Conservation (phyloP, 2,329 filamentous ascomycete genomes). For the Penicillium sp. region DNA sequence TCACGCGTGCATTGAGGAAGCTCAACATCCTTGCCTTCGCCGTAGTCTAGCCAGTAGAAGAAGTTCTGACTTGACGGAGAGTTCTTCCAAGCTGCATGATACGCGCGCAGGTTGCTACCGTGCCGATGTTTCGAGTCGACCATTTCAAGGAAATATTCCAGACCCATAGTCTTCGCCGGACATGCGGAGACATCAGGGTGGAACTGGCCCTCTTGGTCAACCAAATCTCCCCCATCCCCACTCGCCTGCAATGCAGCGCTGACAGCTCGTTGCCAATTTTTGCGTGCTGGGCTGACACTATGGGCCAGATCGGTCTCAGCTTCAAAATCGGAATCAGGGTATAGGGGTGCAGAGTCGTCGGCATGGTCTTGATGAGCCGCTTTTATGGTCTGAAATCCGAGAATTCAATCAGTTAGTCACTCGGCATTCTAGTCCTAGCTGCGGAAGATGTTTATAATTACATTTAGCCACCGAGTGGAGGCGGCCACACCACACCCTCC, state of each 20-base stretch:
- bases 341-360: neutral
- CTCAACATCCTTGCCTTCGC: constrained; percentile 72
- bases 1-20: constrained; percentile 73
- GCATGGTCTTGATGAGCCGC: neutral
- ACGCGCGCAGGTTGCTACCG: constrained; percentile 77
- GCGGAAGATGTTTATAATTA: constrained; percentile 36
- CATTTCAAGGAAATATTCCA: constrained; percentile 86
- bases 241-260: constrained; percentile 73
- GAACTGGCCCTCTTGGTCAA: neutral
- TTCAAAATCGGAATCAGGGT: neutral
- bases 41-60: constrained; percentile 90
- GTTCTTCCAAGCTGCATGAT: constrained; percentile 83
- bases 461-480: constrained; percentile 72
- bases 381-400: neutral
- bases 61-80: constrained; percentile 80
- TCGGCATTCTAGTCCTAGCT: neutral
- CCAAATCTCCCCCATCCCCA: constrained; percentile 58
- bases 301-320: constrained; percentile 52
- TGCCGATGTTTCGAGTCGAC: constrained; percentile 86
- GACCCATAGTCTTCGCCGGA: constrained; percentile 76
- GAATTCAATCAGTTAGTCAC: neutral
- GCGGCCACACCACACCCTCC: constrained; percentile 69
- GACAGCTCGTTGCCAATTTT: constrained; percentile 76
- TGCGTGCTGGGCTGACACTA: constrained; percentile 54
- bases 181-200: constrained; percentile 52